A percentile compares a stretch with the other conserved stretches of the same genome.
These are phyloP conservation scores for Pichia californica DNA, from an alignment of 805 yeast species.

Conservation along the genomic window DNA sequence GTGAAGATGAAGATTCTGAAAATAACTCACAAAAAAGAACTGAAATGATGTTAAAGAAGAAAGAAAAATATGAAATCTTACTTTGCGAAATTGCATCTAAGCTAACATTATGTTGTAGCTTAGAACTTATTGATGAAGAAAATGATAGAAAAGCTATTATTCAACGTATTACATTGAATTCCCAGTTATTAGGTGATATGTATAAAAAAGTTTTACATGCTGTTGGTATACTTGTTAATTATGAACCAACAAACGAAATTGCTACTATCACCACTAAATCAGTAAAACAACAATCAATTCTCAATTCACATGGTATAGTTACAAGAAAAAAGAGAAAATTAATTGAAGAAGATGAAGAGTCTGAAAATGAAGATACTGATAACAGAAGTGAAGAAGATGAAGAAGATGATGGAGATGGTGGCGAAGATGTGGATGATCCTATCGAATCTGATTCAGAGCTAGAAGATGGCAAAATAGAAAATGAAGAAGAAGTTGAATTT, in stretches of 20 bases:
- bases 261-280: background rate
- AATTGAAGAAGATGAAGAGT: background rate
- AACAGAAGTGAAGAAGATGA: background rate
- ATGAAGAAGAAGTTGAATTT: slow-evolving; percentile 6
- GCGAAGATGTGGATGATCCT: slow-evolving; percentile 14
- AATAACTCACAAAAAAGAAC: background rate
- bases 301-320: slow-evolving; percentile 3
- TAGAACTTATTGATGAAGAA: slow-evolving; percentile 5
- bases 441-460: background rate
- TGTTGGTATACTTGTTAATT: slow-evolving; percentile 1
- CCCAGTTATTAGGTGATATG: slow-evolving; percentile 18
- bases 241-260: background rate
- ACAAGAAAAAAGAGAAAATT: background rate
- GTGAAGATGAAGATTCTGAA: background rate
- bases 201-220: slow-evolving; percentile 10
- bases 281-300: slow-evolving; percentile 4
- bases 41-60: background rate
- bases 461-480: slow-evolving; percentile 1
- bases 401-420: background rate
- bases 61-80: slow-evolving; percentile 12
- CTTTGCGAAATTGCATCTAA: slow-evolving; percentile 23
- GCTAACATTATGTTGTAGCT: slow-evolving; percentile 14
- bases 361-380: no score
- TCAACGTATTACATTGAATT: slow-evolving; percentile 23
- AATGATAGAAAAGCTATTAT: slow-evolving; percentile 1